Evolutionary conservation across 2,329 filamentous ascomycete species (phyloP), one percentile per base, ranked within the genome.

Genomic region (Blastomyces gilchristii): DNA sequence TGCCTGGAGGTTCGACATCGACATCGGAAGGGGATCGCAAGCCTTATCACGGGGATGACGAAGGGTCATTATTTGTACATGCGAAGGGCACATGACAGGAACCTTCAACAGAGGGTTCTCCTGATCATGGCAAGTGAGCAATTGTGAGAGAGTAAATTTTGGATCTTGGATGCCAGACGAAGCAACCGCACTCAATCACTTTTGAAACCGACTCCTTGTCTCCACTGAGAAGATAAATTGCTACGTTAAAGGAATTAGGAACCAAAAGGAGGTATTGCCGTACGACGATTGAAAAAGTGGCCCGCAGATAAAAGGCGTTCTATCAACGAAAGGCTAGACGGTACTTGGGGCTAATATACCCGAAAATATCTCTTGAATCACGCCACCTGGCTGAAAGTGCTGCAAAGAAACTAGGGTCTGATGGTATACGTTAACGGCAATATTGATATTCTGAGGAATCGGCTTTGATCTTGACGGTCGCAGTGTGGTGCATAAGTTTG

Each of bases 351-450:
- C 25, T 60, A 37, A 31, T 49, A 56, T 57, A 16, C 16, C 49
- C 12, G 61, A 56, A 47, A 62, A 58, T 45, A 58, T 58, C 8
- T 57, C 39, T 14, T 28, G 11, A 28, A 57, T 31, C 9, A 47
- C 28, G 14, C 4, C 18, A 34, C 22, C 22, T n/a, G n/a, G 18
- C n/a, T 50, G 14, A 49, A 62, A 37, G 11, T 62, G 28, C 8
- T 25, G 50, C n/a, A 62, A 43, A 14, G 18, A 28, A 34, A 37
- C 25, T 3, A 57, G n/a, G n/a, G 22, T n/a, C 31, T n/a, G 52
- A 37, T 58, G 39, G 28, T 62, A 62, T n/a, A 62, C 16, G 8
- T 22, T 47, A 11, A 57, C n/a, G 22, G 53, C 52, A 47, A 45
- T 31, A 43, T 34, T 41, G 25, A 41, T 52, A 11, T 41, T 16